phyloP scores from a whole-genome alignment of 352 stramenopile genomes.

The Blastocystis sp. region DNA sequence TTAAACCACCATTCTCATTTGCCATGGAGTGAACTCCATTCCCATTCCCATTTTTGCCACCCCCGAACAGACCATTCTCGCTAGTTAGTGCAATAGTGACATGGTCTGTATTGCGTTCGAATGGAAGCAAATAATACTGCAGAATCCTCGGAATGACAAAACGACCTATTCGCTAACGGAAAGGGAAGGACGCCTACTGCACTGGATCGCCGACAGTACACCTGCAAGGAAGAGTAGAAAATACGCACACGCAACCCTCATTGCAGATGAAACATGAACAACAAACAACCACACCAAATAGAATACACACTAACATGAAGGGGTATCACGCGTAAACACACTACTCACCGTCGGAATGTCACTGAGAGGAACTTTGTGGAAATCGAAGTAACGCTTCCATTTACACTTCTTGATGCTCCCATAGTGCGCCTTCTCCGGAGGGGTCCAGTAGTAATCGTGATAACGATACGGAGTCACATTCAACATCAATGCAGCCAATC shows the following conservation, averaged over 20 bases:
- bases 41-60: too few relatives aligned
- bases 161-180: neutral
- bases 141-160: neutral
- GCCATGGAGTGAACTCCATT: too few relatives aligned
- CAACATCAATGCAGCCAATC: constrained; percentile 41
- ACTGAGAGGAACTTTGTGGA: constrained; percentile 48
- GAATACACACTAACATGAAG: neutral
- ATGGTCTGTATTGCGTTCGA: too few relatives aligned
- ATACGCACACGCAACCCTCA: neutral
- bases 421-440: constrained; percentile 32
- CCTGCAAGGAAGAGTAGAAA: neutral
- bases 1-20: too few relatives aligned
- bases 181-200: neutral
- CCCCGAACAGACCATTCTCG: too few relatives aligned
- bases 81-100: too few relatives aligned
- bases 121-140: neutral
- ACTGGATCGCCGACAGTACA: neutral
- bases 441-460: constrained; percentile 61
- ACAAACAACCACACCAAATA: neutral
- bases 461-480: constrained; percentile 56
- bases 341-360: neutral
- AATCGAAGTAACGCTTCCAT: constrained; percentile 43
- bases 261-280: neutral
- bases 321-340: neutral
- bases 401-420: constrained; percentile 2